A percentile compares a stretch with the other conserved stretches of the same genome.
These are phyloP conservation scores for Urostyla sp. DNA, from an alignment of 73 alveolate species.

Conservation along the genomic window DNA sequence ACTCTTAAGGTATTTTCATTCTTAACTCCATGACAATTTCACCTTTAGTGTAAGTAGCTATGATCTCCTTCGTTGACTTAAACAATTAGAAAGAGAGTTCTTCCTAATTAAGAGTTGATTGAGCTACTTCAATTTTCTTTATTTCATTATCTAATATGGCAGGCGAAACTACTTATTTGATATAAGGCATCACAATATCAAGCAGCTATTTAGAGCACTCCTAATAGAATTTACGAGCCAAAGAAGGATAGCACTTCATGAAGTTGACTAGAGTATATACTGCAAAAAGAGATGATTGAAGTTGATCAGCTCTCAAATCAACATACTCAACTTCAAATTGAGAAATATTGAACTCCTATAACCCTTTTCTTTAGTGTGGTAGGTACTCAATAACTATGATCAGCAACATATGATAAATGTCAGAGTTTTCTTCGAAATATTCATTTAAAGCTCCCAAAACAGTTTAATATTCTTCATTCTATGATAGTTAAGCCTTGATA, in stretches of 20 bases:
- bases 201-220: conserved; percentile 60
- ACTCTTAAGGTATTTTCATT: conserved; percentile 74
- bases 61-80: conserved; percentile 75
- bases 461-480: conserved; percentile 24
- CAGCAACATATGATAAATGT: conserved; percentile 59
- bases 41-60: conserved; percentile 68
- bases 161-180: conserved; percentile 70
- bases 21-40: conserved; percentile 70
- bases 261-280: conserved; percentile 62
- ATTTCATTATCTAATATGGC: conserved; percentile 73
- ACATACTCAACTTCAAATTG: conserved; percentile 52
- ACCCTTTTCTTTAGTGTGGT: conserved; percentile 33
- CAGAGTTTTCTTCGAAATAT: conserved; percentile 48
- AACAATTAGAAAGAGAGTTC: conserved; percentile 56
- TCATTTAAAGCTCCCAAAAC: conserved; percentile 60
- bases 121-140: conserved; percentile 69
- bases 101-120: conserved; percentile 41
- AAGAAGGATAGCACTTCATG: conserved; percentile 73
- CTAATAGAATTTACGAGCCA: conserved; percentile 65
- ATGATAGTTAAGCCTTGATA: conserved; percentile 21
- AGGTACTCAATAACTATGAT: conserved; percentile 54
- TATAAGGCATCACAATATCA: conserved; percentile 54
- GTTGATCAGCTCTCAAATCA: conserved; percentile 32
- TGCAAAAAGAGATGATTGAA: neutral
- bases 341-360: conserved; percentile 5